Conservation (phyloP, 441 rosid genomes). For the Populus tomentosa region DNA sequence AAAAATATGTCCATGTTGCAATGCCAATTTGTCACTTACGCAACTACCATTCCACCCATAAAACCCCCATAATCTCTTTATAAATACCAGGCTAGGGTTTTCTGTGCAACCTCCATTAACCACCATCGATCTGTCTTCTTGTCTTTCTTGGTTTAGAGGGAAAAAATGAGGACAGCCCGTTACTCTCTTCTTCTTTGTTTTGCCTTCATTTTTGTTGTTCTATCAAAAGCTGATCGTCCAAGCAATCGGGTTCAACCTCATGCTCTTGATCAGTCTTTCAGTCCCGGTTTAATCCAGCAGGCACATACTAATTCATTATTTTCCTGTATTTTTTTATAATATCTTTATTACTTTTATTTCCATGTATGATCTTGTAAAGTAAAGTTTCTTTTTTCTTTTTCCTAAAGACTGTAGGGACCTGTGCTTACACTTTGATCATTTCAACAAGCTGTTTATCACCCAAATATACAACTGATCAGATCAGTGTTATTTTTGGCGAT, state of each 20-base stretch:
- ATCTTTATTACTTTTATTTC: background rate
- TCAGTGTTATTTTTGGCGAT: constrained; percentile 69
- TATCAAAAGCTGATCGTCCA: constrained; percentile 23
- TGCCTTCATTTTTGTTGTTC: constrained; percentile 21
- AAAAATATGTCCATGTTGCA: no score
- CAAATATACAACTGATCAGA: constrained; percentile 52
- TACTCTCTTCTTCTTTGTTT: constrained; percentile 10
- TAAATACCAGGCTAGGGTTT: no score
- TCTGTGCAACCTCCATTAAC: no score
- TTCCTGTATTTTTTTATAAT: background rate
- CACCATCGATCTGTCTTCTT: no score
- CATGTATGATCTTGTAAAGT: background rate
- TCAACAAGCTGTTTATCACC: constrained; percentile 69
- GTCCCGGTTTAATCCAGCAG: constrained; percentile 57
- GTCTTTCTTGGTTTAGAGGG: no score
- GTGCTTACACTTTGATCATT: constrained; percentile 52
- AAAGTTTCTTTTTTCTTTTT: background rate
- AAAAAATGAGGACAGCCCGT: constrained; percentile 9
- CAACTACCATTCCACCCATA: no score
- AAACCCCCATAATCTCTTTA: no score
- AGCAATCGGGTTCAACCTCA: constrained; percentile 35
- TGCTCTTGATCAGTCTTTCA: constrained; percentile 36
- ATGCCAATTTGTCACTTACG: no score
- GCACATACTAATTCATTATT: no score
- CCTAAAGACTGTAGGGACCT: constrained; percentile 42